A percentile compares a stretch with the other conserved stretches of the same genome.
Conservation (phyloP, 1,284 basidiomycete species). For the Chalciporus sp. region DNA sequence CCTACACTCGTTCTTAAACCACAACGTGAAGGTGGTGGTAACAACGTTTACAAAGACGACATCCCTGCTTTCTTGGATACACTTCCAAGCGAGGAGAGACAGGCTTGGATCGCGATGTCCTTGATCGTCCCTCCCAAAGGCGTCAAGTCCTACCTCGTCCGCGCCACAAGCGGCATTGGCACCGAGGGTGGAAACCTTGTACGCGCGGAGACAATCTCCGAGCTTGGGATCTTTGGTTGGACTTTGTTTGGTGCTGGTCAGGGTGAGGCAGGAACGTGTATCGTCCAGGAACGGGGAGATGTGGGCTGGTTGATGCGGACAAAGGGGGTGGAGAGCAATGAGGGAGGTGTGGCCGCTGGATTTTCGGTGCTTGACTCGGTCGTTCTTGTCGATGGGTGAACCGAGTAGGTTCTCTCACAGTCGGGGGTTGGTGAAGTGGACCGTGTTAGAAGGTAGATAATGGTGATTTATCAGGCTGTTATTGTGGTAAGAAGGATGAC, state of each 20-base stretch:
- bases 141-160: conserved; percentile 73
- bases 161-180: conserved; percentile 44
- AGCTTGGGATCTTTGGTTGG: conserved; percentile 93
- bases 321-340: conserved; percentile 91
- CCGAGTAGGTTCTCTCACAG: not conserved
- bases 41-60: conserved; percentile 89
- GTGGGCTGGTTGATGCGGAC: conserved; percentile 91
- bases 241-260: conserved; percentile 64
- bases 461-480: no score
- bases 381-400: conserved; percentile 55
- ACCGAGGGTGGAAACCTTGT: conserved; percentile 33
- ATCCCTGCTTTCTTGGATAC: conserved; percentile 79
- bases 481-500: no score
- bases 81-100: conserved; percentile 57
- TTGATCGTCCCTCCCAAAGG: conserved; percentile 79
- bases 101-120: conserved; percentile 94
- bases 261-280: conserved; percentile 1
- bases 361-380: conserved; percentile 87
- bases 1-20: conserved; percentile 87
- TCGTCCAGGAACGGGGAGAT: conserved; percentile 46
- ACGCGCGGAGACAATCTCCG: conserved; percentile 79
- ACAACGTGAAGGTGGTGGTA: conserved; percentile 95
- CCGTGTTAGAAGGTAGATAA: no score
- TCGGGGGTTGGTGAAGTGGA: no score
- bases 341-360: conserved; percentile 49